Percentiles rank a stretch among this genome's conserved stretches.
phyloP scores from a whole-genome alignment of 768 basidiomycete genomes.

The Stropharia rugosoannulata region DNA sequence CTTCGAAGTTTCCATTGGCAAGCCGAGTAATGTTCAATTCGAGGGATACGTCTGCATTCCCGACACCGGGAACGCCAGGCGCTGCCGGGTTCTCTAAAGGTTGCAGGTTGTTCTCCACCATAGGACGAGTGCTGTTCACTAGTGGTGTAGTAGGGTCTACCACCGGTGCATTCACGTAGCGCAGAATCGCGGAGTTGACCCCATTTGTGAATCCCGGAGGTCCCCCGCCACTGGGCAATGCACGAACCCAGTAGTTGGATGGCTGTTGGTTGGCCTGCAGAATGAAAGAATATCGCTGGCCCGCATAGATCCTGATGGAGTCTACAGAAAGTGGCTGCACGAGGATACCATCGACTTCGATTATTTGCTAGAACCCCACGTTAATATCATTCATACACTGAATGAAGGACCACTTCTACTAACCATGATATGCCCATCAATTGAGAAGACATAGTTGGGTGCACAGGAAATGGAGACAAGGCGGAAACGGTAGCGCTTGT shows the following conservation, averaged over 20 bases:
- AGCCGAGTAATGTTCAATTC: not conserved
- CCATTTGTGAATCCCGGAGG: conserved; percentile 14
- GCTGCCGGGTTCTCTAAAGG: not conserved
- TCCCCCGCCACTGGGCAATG: conserved; percentile 24
- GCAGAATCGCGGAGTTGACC: conserved; percentile 48
- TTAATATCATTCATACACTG: too few species aligned
- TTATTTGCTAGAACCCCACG: conserved; percentile 34
- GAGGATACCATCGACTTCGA: conserved; percentile 50
- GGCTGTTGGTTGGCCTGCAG: conserved; percentile 43
- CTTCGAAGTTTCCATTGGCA: conserved; percentile 13
- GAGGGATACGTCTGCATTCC: not conserved
- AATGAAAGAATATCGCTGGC: conserved; percentile 33
- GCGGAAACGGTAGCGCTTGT: conserved; percentile 48
- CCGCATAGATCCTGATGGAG: conserved; percentile 39
- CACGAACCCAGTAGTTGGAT: conserved; percentile 53
- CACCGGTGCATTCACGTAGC: conserved; percentile 45
- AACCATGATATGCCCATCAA: conserved; percentile 44
- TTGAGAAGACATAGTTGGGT: conserved; percentile 41
- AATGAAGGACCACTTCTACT: not conserved
- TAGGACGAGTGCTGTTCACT: not conserved
- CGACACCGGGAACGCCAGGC: not conserved
- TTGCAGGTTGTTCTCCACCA: not conserved
- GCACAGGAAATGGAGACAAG: conserved; percentile 46
- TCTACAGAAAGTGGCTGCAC: conserved; percentile 42
- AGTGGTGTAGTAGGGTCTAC: conserved; percentile 39